Evolutionary conservation across 768 basidiomycete species (phyloP).

Genomic region (Kwoniella heveanensis): DNA sequence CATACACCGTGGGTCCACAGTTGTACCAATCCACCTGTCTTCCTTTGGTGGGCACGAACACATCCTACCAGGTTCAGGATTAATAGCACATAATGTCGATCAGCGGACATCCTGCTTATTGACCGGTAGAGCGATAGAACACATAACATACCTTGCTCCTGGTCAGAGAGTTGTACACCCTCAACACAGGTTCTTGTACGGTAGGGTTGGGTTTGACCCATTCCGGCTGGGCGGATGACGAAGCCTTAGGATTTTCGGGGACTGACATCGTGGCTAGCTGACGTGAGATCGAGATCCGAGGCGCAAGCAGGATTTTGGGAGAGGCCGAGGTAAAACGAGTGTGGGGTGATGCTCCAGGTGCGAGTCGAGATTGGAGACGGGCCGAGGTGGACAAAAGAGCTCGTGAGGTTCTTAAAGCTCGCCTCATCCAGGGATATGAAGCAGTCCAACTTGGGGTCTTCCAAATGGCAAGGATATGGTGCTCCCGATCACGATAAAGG

Average conservation of each 20-base stretch:
- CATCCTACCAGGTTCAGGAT: too few species aligned
- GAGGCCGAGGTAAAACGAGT: neutral
- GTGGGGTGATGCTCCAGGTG: too few species aligned
- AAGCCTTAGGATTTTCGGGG: slow-evolving; percentile 39
- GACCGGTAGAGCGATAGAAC: too few species aligned
- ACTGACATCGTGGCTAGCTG: slow-evolving; percentile 32
- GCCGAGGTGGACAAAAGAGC: neutral
- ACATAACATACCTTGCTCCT: slow-evolving; percentile 70
- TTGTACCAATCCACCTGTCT: slow-evolving; percentile 79
- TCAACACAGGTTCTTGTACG: slow-evolving; percentile 68
- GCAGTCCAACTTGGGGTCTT: too few species aligned
- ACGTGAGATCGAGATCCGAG: neutral
- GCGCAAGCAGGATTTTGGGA: neutral
- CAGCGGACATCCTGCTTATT: too few species aligned
- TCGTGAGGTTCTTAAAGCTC: slow-evolving; percentile 1
- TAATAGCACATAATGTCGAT: too few species aligned
- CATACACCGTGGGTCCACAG: slow-evolving; percentile 98
- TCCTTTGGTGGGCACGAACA: slow-evolving; percentile 65
- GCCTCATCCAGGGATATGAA: neutral
- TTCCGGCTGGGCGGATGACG: slow-evolving; percentile 43
- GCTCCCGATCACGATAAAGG: too few species aligned
- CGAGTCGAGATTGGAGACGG: neutral
- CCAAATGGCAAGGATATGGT: too few species aligned
- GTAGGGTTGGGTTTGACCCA: slow-evolving; percentile 63
- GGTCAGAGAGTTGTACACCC: slow-evolving; percentile 91